A percentile compares a stretch with the other conserved stretches of the same genome.
These are phyloP conservation scores for Terfezia claveryi DNA, from an alignment of 495 filamentous ascomycete genomes.

Conservation along the genomic window DNA sequence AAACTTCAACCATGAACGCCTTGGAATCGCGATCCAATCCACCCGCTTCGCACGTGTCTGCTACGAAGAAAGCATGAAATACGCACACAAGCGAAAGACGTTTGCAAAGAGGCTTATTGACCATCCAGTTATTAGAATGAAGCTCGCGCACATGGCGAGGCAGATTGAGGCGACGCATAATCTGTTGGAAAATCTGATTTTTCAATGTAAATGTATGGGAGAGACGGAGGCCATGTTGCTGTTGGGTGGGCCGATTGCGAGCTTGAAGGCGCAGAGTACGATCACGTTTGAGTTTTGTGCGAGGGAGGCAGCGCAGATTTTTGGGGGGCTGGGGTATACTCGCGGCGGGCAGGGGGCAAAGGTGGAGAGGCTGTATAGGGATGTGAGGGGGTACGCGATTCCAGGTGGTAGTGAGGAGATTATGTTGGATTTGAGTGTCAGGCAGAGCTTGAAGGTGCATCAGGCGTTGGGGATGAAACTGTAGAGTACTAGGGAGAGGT, in stretches of 20 bases:
- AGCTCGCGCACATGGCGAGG: conserved; percentile 90
- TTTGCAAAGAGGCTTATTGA: conserved; percentile 93
- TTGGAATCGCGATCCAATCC: conserved; percentile 96
- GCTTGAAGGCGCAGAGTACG: conserved; percentile 81
- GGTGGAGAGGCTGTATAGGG: conserved; percentile 83
- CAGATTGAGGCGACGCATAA: conserved; percentile 92
- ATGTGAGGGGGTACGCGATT: conserved; percentile 95
- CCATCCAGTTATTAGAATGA: conserved; percentile 92
- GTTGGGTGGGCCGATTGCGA: conserved; percentile 82
- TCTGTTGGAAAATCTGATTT: conserved; percentile 94
- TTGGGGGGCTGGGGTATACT: conserved; percentile 81
- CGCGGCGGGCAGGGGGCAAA: conserved; percentile 89
- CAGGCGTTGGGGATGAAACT: conserved; percentile 92
- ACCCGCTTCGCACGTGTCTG: conserved; percentile 88
- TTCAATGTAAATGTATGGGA: conserved; percentile 77
- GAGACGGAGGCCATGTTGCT: conserved; percentile 91
- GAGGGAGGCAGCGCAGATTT: conserved; percentile 89
- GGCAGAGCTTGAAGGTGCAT: conserved; percentile 75
- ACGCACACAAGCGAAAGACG: conserved; percentile 85
- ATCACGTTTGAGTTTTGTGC: conserved; percentile 94
- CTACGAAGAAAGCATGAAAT: conserved; percentile 89
- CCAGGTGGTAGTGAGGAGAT: conserved; percentile 96
- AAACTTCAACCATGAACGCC: conserved; percentile 98
- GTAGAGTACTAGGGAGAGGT: conserved; percentile 23
- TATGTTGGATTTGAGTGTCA: conserved; percentile 91